Base-by-base conservation (phyloP, 2,329 filamentous ascomycete species). In the Xylaria arbuscula region DNA sequence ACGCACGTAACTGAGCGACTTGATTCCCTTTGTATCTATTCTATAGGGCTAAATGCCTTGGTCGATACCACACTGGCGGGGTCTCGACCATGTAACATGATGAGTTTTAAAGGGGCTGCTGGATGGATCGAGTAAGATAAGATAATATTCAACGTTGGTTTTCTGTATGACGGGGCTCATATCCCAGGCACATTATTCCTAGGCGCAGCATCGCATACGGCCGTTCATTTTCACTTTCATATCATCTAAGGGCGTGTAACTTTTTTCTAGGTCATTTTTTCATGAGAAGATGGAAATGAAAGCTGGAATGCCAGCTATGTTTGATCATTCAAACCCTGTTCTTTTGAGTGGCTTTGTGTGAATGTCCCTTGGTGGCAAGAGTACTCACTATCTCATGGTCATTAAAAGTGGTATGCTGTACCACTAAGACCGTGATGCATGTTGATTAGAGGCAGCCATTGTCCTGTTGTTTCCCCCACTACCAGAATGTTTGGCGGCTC, bases 11-110 rank as follows among this genome's bases (percentile, higher is more conserved):
- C 63, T 58, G 50, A 64, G 71, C 69, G 66, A 70, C 61, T 61
- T 48, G 40, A 76, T 75, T 70, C 62, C 70, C 66, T 77, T 75
- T 76, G 74, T 76, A 71, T 66, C 70, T 72, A 76, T 72, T 74
- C 58, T 74, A 76, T 74, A 75, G 68, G 72, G 71, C 62, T 54
- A 34, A 13, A 48, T 36, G 22, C 58, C 67, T 51, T 28, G 38
- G 57, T 56, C 48, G 24, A 59, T 48, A 42, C 53, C 13, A 28
- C 40, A 22, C 22, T 5, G 40, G 45, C 38, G 32, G 58, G 61
- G 55, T 55, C 54, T 48, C 34, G 53, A 55, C 58, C 59, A 66
- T 70, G 70, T 71, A 71, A 68, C 60, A 70, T 67, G 69, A 67
- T 11, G 54, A 68, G 54, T 51, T 53, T 28, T 5, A 42, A 57